Percentiles rank a stretch among this genome's conserved stretches.
These are phyloP conservation scores for Dactylis glomerata DNA, from an alignment of 176 grass and related monocot genomes.

Conservation along the genomic window DNA sequence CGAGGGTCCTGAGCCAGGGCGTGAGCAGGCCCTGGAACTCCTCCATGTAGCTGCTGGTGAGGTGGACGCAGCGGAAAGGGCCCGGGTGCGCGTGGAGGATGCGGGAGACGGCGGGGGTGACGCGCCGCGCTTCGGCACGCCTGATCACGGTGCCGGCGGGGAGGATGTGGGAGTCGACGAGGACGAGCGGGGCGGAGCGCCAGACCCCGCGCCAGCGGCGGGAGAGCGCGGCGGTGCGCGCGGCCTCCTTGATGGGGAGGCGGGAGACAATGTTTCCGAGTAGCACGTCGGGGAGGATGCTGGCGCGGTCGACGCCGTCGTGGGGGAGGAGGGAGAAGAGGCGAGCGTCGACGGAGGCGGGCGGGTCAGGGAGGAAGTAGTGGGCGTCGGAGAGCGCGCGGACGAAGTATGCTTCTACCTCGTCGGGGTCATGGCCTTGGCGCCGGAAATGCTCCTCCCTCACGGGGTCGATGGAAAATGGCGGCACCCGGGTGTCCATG, in stretches of 20 bases:
- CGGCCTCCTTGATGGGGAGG: neutral
- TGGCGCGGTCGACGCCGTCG: neutral
- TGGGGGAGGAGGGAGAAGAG: neutral
- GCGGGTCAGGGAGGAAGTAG: neutral
- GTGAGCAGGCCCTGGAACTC: neutral
- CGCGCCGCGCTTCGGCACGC: neutral
- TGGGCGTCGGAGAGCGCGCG: neutral
- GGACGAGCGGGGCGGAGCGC: slow-evolving; percentile 3
- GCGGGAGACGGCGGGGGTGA: neutral
- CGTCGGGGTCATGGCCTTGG: neutral
- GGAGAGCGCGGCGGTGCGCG: neutral
- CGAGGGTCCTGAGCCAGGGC: neutral
- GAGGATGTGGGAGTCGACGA: slow-evolving; percentile 5
- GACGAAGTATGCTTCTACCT: neutral
- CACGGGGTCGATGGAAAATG: neutral
- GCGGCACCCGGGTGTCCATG: neutral
- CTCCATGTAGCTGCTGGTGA: neutral
- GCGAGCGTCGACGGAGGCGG: neutral
- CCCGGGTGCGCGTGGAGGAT: neutral
- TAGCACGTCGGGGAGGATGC: neutral
- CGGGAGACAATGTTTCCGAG: neutral
- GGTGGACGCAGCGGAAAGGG: neutral
- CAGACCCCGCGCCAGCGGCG: neutral
- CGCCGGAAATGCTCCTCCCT: neutral
- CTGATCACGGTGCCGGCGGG: neutral